Conservation (phyloP, 2,329 filamentous ascomycete genomes). For the Aspergillus puulaauensis region DNA sequence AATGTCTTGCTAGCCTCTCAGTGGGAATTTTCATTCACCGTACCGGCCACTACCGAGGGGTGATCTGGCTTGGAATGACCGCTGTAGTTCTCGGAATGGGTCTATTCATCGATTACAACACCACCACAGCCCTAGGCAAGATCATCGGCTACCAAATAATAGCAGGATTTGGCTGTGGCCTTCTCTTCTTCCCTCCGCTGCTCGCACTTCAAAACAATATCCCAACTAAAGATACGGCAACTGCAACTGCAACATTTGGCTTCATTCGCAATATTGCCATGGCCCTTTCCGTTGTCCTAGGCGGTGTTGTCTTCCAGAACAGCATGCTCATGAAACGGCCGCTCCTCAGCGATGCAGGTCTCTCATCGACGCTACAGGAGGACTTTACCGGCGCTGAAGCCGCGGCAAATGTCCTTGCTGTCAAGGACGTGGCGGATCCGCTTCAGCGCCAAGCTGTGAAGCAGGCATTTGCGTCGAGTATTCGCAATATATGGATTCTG, state of each 20-base stretch:
- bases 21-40: constrained; percentile 51
- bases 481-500: constrained; percentile 47
- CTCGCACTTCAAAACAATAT: constrained; percentile 58
- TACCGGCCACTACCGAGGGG: constrained; percentile 50
- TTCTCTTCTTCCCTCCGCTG: constrained; percentile 56
- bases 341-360: constrained; percentile 53
- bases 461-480: constrained; percentile 50
- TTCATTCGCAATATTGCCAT: constrained; percentile 68
- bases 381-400: constrained; percentile 44
- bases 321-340: constrained; percentile 23
- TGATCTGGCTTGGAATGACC: constrained; percentile 46
- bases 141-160: constrained; percentile 53
- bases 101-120: constrained; percentile 45
- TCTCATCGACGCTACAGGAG: constrained; percentile 23
- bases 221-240: constrained; percentile 48
- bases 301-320: constrained; percentile 79
- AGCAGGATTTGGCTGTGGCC: constrained; percentile 51
- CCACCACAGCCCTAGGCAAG: constrained; percentile 35
- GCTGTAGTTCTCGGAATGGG: constrained; percentile 49
- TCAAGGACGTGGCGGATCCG: constrained; percentile 39
- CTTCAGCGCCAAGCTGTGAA: constrained; percentile 41
- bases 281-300: constrained; percentile 67
- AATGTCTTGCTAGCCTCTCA: constrained; percentile 46
- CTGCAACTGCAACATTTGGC: constrained; percentile 53
- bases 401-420: constrained; percentile 48